Conservation (phyloP, 2,329 filamentous ascomycete genomes). For the Colletotrichum paranaense region DNA sequence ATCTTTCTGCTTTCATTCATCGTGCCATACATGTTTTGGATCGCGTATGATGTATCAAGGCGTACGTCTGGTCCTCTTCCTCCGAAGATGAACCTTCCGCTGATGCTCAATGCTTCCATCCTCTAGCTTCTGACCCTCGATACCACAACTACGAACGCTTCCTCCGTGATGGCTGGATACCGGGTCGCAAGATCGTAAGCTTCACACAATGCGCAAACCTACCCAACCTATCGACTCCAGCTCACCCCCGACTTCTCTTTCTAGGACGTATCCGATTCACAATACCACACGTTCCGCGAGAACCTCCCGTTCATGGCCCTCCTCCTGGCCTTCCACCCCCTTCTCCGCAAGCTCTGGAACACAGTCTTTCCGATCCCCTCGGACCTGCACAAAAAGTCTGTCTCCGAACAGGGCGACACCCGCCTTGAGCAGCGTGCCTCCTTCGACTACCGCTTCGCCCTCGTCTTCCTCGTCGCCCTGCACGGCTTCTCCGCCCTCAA, state of each 20-base stretch:
- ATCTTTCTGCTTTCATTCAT: slow-evolving; percentile 72
- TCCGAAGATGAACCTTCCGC: neutral
- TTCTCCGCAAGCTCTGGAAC: slow-evolving; percentile 81
- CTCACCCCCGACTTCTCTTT: neutral
- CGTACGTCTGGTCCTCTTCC: slow-evolving; percentile 60
- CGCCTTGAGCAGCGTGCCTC: slow-evolving; percentile 76
- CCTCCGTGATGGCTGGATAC: slow-evolving; percentile 89
- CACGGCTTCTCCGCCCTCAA: slow-evolving; percentile 91
- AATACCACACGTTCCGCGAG: slow-evolving; percentile 86
- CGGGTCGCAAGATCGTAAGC: slow-evolving; percentile 86
- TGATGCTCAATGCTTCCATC: slow-evolving; percentile 5
- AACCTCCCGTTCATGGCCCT: slow-evolving; percentile 86
- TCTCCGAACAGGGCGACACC: slow-evolving; percentile 60
- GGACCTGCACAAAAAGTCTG: slow-evolving; percentile 42
- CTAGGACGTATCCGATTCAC: slow-evolving; percentile 88
- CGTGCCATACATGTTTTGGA: slow-evolving; percentile 91
- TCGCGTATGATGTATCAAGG: slow-evolving; percentile 86
- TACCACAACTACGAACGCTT: slow-evolving; percentile 79
- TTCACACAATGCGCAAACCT: neutral
- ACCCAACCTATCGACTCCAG: slow-evolving; percentile 21
- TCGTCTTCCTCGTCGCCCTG: slow-evolving; percentile 80
- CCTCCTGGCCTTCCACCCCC: slow-evolving; percentile 81
- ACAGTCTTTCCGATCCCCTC: slow-evolving; percentile 53
- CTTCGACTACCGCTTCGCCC: slow-evolving; percentile 86
- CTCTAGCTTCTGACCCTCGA: slow-evolving; percentile 80